A percentile compares a stretch with the other conserved stretches of the same genome.
These are phyloP conservation scores for Thielaviopsis euricoi DNA, from an alignment of 2,329 filamentous ascomycete species.

Conservation along the genomic window DNA sequence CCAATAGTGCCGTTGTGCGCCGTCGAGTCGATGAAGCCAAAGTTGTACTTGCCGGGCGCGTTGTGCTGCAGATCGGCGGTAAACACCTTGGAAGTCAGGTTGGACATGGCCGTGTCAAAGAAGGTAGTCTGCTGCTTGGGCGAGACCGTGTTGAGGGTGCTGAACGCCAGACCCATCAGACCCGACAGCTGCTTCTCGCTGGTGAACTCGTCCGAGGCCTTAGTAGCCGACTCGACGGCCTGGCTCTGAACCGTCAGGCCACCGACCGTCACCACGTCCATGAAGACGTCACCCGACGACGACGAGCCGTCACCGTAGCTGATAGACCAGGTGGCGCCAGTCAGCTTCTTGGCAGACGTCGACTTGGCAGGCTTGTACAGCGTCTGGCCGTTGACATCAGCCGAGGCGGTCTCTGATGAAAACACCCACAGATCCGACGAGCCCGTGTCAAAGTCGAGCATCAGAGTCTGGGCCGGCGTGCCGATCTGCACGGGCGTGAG, in stretches of 20 bases:
- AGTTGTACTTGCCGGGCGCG: constrained; percentile 51
- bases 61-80: constrained; percentile 50
- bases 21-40: constrained; percentile 48
- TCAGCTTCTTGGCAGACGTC: constrained; percentile 21
- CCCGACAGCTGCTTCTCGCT: constrained; percentile 20
- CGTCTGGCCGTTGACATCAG: constrained; percentile 22
- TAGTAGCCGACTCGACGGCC: constrained; percentile 26
- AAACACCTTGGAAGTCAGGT: constrained; percentile 24
- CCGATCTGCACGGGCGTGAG: constrained; percentile 26
- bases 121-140: constrained; percentile 27
- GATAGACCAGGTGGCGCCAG: constrained; percentile 25
- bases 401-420: constrained; percentile 23
- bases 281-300: constrained; percentile 26
- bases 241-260: constrained; percentile 24
- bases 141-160: constrained; percentile 25
- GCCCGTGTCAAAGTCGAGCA: constrained; percentile 29
- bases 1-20: constrained; percentile 47
- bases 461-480: constrained; percentile 25
- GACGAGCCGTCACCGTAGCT: constrained; percentile 27
- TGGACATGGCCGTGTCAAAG: constrained; percentile 19
- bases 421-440: constrained; percentile 33
- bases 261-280: constrained; percentile 26
- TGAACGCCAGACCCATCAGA: constrained; percentile 28
- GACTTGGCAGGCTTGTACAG: constrained; percentile 25
- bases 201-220: constrained; percentile 25